Evolutionary conservation across 208 protist genomes (phyloP), one percentile per base, ranked within the genome.

Genomic region (Acanthamoeba healyi): DNA sequence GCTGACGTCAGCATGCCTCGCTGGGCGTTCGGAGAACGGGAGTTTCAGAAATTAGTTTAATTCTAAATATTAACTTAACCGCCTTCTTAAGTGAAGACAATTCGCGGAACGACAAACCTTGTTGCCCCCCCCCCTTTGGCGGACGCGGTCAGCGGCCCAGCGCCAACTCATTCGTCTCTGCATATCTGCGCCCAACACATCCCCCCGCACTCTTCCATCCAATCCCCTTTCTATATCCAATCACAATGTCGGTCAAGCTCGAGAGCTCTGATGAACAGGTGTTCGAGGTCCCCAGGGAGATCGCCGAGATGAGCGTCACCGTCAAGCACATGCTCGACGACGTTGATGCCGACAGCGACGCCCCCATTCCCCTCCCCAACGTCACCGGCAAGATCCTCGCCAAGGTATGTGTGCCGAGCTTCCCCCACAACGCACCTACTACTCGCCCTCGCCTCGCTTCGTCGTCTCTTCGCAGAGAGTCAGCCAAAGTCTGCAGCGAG

Each of bases 281-380:
- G 51, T 94, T 94, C 54, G 91, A 94, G 49, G 91, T 94, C 17
- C 44, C 44, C 74, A 58, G 91, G 51, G 91, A 82, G 17, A 87
- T 94, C 54, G 91, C 91, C 42, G 91, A 94, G 74, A 94, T 94
- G 91, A 87, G 70, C 70, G 91, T 82, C 40, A 94, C 91, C 22
- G 65, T 94, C 24, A 82, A 94, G 91, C 91, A 94, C 72, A 94
- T 94, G 91, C 51, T 94, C n/a, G 74, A 65, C 54, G 91, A 87
- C 38, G 36, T 94, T 44, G 72, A 65, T 29, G 72, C 40, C 7
- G 94, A 94, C 32, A 67, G 86, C 70, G 95, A 97, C 22, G 70
- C 96, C 38, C 65, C 96, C 72, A 97, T 98, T 67, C 96, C 96
- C 65, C 87, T 98, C 14, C 96, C 97, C 84, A 98, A 98, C 84